Conservation (phyloP, 306 rosid genomes). For the Crotalaria pallida region DNA sequence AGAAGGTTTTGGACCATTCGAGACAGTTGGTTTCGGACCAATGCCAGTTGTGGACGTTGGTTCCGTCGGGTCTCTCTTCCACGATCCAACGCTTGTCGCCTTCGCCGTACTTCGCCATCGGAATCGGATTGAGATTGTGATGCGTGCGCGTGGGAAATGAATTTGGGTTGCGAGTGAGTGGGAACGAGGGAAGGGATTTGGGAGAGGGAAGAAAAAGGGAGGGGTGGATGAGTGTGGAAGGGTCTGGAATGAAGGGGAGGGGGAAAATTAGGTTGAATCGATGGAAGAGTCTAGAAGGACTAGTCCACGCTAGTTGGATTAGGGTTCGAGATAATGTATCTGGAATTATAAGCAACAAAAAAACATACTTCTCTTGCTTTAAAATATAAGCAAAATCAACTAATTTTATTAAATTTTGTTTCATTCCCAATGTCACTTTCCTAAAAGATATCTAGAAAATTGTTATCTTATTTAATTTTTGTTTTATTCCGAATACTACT, state of each 20-base stretch:
- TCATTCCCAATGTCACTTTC: too few relatives aligned
- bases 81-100: constrained; percentile 99
- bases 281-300: neutral
- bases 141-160: neutral
- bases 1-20: constrained; percentile 69
- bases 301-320: neutral
- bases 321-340: too few relatives aligned
- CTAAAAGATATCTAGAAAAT: too few relatives aligned
- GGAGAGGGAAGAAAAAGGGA: neutral
- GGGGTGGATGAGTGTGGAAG: neutral
- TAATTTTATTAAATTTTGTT: too few relatives aligned
- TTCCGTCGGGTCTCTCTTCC: constrained; percentile 83
- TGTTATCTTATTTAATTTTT: too few relatives aligned
- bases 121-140: neutral
- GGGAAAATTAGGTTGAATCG: too few relatives aligned
- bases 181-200: neutral
- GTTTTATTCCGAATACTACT: too few relatives aligned
- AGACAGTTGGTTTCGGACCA: constrained; percentile 94
- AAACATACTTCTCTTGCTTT: too few relatives aligned
- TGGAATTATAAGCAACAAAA: too few relatives aligned
- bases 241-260: neutral
- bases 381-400: too few relatives aligned
- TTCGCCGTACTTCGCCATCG: constrained; percentile 86
- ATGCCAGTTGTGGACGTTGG: constrained; percentile 99
- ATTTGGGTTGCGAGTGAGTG: neutral